Conservation (phyloP, 345 rosid genomes). For the Clarkia xantiana region DNA sequence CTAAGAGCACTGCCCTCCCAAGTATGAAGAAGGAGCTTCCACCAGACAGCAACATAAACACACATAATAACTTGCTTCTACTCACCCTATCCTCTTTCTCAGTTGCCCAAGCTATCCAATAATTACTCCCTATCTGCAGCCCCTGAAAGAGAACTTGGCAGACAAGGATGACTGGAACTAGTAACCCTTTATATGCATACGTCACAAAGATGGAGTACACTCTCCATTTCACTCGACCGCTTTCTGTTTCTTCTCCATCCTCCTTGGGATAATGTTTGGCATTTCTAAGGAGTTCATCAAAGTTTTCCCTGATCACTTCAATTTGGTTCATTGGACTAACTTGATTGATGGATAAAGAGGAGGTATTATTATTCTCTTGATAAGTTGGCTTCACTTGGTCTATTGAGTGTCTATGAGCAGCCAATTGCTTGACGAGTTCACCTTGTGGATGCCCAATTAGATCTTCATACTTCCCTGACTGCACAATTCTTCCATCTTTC, state of each 20-base stretch:
- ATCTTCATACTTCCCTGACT: slow-evolving; percentile 49
- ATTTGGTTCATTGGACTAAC: slow-evolving; percentile 13
- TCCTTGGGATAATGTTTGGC: slow-evolving; percentile 14
- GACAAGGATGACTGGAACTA: slow-evolving; percentile 12
- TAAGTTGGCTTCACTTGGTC: slow-evolving; percentile 29
- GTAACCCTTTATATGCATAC: slow-evolving; percentile 16
- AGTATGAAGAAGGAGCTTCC: slow-evolving; percentile 55
- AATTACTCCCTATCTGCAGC: slow-evolving; percentile 54
- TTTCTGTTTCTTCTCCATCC: slow-evolving; percentile 44
- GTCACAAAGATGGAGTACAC: slow-evolving; percentile 46
- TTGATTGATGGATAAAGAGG: neutral
- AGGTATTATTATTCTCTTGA: slow-evolving; percentile 9
- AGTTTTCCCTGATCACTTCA: slow-evolving; percentile 31
- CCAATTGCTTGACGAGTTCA: slow-evolving; percentile 57
- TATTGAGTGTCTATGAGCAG: slow-evolving; percentile 48
- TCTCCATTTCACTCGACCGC: slow-evolving; percentile 51
- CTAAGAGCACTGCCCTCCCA: slow-evolving; percentile 48
- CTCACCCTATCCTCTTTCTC: slow-evolving; percentile 21
- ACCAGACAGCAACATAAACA: slow-evolving; percentile 37
- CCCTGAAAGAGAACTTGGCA: slow-evolving; percentile 35
- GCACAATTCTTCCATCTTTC: slow-evolving; percentile 46
- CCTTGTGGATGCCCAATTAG: slow-evolving; percentile 30
- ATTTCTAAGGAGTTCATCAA: slow-evolving; percentile 8
- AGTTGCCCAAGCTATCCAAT: slow-evolving; percentile 68
- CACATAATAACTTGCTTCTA: slow-evolving; percentile 27